Base-by-base conservation (phyloP, 768 basidiomycete species). In the Russula sp. region DNA sequence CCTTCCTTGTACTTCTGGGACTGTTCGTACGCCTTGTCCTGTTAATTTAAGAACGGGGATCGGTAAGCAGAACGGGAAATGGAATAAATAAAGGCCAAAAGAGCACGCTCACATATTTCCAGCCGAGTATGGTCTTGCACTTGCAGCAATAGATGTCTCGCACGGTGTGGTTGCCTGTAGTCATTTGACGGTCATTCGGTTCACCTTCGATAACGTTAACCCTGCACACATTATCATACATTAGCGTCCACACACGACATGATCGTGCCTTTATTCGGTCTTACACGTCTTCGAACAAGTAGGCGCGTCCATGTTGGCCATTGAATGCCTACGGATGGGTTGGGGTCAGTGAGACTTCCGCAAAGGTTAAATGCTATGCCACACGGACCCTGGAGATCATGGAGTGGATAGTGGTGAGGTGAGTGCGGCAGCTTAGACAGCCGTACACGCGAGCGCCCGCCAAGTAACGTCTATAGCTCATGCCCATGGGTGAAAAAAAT, bases 1-100 rank as follows among this genome's bases (percentile, higher is more conserved):
- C 94, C 94, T 79, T 99, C 96, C 74, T 99, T 99, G 82, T 98
- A 99, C 76, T 89, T 92, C 83, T 99, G 95, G 9, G 86, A 82
- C 13, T 81, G 73, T 72, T 98, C 95, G 73, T 87, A 97, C 18
- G 96, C 96, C 62, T 85, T 85, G 75, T 97, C 96, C 96, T 97
- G 71, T 52, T 50, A 56, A 20, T 18, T 11, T 10, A 2, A 63
- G 65, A 56, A 40, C 50, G 55, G 22, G 14, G 22, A 51, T 53
- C 9, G 22, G 62, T 65, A 48, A 70, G 57, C 53, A 53, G 49
- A 44, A 49, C 26, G 20, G 18, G 46, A 51, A n/a, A 51, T 40
- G 42, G 46, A 22, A 59, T 44, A 53, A 16, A 50, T 13, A 18
- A 20, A 53, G 22, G 42, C 51, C 53, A 53, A 48, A n/a, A 42